A percentile compares a stretch with the other conserved stretches of the same genome.
phyloP scores from a whole-genome alignment of 139 green algal genomes.

The Chlamydomonas applanata region DNA sequence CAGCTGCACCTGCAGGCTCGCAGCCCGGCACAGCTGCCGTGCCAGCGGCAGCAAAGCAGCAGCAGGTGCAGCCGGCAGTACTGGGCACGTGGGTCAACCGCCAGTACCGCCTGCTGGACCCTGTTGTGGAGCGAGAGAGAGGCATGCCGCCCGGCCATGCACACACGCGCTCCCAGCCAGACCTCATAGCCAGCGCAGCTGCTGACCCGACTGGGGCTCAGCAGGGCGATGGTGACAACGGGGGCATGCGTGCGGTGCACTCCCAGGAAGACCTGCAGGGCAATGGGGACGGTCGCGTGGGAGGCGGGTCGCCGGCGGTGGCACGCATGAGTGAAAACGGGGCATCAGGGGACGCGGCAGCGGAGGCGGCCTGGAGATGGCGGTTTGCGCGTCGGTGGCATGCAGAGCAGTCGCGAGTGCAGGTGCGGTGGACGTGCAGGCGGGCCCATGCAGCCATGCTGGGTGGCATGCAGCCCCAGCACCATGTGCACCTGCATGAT shows the following conservation, averaged over 20 bases:
- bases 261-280: conserved; percentile 2
- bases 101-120: conserved; percentile 31
- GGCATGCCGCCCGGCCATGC: no score
- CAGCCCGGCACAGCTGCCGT: neutral
- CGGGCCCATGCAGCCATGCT: no score
- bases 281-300: no score
- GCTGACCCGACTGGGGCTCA: no score
- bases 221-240: neutral
- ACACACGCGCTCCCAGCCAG: neutral
- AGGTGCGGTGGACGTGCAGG: no score
- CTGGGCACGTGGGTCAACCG: conserved; percentile 43
- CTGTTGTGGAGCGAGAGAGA: conserved; percentile 11
- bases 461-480: no score
- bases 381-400: conserved; percentile 52
- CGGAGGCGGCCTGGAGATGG: conserved; percentile 50
- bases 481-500: no score
- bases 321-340: conserved; percentile 1
- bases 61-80: conserved; percentile 10
- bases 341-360: conserved; percentile 18
- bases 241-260: neutral
- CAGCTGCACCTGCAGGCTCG: no score
- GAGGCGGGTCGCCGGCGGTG: neutral
- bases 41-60: neutral
- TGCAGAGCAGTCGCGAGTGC: conserved; percentile 41
- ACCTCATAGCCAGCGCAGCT: neutral